These are phyloP conservation scores for Epichloe festucae DNA, from an alignment of 2,329 filamentous ascomycete species.

Conservation along the genomic window DNA sequence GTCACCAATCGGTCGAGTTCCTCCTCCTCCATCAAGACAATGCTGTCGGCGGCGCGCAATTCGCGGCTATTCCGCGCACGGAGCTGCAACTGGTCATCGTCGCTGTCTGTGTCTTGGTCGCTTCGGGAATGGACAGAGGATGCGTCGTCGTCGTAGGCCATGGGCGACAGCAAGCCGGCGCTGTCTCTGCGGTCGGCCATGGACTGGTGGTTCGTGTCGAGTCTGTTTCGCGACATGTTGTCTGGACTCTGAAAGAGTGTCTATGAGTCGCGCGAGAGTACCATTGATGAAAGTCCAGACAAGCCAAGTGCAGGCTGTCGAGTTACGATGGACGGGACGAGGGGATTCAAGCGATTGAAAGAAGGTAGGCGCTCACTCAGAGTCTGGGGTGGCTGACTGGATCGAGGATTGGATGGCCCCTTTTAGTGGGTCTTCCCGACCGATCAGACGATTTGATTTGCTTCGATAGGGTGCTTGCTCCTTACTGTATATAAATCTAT, in stretches of 20 bases:
- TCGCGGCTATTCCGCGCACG: conserved; percentile 57
- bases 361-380: no score
- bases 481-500: no score
- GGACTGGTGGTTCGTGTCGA: conserved; percentile 11
- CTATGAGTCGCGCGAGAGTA: background rate
- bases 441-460: no score
- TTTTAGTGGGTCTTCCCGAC: no score
- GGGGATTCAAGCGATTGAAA: no score
- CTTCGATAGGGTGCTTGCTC: no score
- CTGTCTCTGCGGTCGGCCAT: conserved; percentile 16
- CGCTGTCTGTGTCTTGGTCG: conserved; percentile 65
- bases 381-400: no score
- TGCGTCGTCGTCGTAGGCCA: conserved; percentile 56
- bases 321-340: no score
- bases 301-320: background rate
- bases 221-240: conserved; percentile 10
- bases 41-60: conserved; percentile 54
- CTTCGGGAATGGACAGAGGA: conserved; percentile 51
- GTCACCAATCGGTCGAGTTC: conserved; percentile 50
- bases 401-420: no score
- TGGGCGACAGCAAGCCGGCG: conserved; percentile 46
- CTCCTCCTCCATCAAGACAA: conserved; percentile 64
- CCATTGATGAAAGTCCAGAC: background rate
- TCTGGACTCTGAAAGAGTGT: background rate
- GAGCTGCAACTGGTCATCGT: conserved; percentile 57